phyloP scores from a whole-genome alignment of 768 basidiomycete species.

The Mycena polygramma region DNA sequence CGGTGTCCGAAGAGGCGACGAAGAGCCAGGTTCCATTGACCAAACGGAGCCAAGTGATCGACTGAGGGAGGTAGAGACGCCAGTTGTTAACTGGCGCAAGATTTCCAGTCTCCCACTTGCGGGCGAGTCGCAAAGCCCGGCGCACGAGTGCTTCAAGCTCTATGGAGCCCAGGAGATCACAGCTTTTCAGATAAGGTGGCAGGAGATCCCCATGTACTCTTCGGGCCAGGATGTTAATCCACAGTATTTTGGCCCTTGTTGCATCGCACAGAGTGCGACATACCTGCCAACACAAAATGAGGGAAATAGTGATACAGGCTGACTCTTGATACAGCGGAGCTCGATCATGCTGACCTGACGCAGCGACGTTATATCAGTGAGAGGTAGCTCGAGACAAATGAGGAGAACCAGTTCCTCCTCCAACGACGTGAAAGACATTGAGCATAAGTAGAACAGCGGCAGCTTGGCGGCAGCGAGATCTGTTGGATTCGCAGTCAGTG shows the following conservation, averaged over 20 bases:
- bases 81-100: not conserved
- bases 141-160: constrained; percentile 4
- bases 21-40: constrained; percentile 20
- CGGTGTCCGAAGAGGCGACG: constrained; percentile 27
- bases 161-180: not conserved
- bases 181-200: not conserved
- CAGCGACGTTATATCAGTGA: no score
- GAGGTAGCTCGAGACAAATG: no score
- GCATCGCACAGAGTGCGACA: not conserved
- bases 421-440: no score
- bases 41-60: constrained; percentile 33
- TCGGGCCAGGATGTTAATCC: not conserved
- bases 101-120: not conserved
- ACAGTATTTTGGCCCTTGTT: not conserved
- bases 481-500: no score
- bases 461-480: no score
- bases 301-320: no score
- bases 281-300: no score
- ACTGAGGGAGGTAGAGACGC: constrained; percentile 23
- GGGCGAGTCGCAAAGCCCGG: not conserved
- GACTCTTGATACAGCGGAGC: no score
- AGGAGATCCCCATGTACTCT: not conserved
- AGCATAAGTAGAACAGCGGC: no score
- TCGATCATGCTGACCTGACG: no score
- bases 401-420: no score